Percentiles rank a stretch among this genome's conserved stretches.
Conservation (phyloP, 148 eudicot genomes). For the Rhododendron mucronatum region DNA sequence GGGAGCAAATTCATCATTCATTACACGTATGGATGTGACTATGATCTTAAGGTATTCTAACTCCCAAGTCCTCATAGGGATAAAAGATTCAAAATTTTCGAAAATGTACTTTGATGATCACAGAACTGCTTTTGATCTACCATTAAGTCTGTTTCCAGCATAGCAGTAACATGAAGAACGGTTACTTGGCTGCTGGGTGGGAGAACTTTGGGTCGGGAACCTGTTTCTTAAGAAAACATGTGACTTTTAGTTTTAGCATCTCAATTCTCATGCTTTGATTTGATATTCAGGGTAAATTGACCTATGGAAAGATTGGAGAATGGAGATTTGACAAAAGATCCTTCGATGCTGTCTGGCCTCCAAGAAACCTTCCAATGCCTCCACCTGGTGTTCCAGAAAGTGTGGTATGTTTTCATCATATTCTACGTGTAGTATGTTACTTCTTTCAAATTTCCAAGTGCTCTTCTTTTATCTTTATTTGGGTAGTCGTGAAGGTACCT, state of each 20-base stretch:
- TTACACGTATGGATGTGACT: slow-evolving; percentile 98
- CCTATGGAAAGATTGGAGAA: slow-evolving; percentile 93
- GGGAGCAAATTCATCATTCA: slow-evolving; percentile 83
- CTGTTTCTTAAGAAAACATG: not conserved
- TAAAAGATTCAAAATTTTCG: not conserved
- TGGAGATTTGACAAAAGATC: slow-evolving; percentile 99
- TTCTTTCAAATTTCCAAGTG: not conserved
- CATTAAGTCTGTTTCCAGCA: not conserved
- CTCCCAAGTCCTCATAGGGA: not conserved
- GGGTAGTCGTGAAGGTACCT: not conserved
- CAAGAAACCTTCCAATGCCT: slow-evolving; percentile 83
- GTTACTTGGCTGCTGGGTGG: no score
- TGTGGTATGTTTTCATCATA: slow-evolving; percentile 58
- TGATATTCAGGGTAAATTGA: slow-evolving; percentile 64
- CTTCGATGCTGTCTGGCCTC: slow-evolving; percentile 55
- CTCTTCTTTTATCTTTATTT: not conserved
- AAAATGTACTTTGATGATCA: not conserved
- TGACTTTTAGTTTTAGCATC: not conserved
- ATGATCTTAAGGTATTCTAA: slow-evolving; percentile 72
- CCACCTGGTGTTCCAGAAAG: slow-evolving; percentile 98
- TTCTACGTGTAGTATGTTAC: not conserved
- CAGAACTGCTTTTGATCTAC: not conserved
- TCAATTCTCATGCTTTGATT: not conserved
- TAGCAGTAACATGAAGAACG: not conserved
- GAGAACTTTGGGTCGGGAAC: not conserved